phyloP scores from a whole-genome alignment of 139 green algal genomes.

The Tetradesmus lagerheimii region DNA sequence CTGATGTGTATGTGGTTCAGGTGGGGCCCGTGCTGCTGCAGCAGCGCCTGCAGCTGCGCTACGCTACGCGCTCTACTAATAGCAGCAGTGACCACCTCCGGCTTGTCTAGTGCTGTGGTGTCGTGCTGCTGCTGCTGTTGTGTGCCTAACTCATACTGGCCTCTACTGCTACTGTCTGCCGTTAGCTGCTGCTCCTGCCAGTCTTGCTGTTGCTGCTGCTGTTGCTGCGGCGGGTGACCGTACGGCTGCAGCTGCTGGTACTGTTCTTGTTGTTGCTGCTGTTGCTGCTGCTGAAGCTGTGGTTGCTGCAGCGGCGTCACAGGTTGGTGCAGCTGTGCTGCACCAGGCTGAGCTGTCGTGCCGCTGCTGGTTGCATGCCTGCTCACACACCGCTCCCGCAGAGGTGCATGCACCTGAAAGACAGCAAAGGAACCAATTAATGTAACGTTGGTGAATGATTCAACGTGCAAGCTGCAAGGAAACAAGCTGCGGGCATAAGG shows the following conservation, averaged over 20 bases:
- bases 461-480: not conserved
- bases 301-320: not conserved
- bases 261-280: not conserved
- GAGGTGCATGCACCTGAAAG: not conserved
- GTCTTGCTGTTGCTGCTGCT: not conserved
- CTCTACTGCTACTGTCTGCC: not conserved
- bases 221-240: not conserved
- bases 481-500: no score
- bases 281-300: not conserved
- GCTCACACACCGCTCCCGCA: not conserved
- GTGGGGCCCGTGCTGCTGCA: not conserved
- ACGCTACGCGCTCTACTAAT: not conserved
- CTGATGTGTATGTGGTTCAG: constrained; percentile 43
- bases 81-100: not conserved
- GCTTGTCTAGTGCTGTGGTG: not conserved
- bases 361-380: not conserved
- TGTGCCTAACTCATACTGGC: not conserved
- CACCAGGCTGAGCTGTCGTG: not conserved
- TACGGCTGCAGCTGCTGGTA: not conserved
- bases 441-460: not conserved
- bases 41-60: constrained; percentile 6
- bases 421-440: not conserved
- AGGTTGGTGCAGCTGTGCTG: not conserved
- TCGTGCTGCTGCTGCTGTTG: not conserved
- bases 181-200: constrained; percentile 1